Evolutionary conservation across 225 moss, liverwort and hornwort species (phyloP).

Genomic region (Asterella californica): DNA sequence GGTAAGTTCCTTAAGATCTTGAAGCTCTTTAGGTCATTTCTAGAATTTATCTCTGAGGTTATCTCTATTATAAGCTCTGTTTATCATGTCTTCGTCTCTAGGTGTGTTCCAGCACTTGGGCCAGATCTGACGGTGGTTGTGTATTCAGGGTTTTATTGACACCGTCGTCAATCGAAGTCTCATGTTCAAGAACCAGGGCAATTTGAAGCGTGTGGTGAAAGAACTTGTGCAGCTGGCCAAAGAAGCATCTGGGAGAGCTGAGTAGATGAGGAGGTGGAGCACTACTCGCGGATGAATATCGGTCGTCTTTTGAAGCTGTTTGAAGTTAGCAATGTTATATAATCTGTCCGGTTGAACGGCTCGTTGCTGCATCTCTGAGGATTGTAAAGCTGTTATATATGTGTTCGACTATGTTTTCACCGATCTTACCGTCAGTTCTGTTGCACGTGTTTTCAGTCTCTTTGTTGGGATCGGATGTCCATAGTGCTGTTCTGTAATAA

Average conservation of each 20-base stretch:
- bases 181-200: conserved; percentile 93
- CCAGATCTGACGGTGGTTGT: neutral
- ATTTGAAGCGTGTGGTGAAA: conserved; percentile 91
- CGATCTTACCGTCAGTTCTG: no score
- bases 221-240: conserved; percentile 55
- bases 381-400: no score
- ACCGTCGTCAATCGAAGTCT: conserved; percentile 73
- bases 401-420: no score
- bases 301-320: no score
- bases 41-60: neutral
- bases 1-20: conserved; percentile 33
- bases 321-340: no score
- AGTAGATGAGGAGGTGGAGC: neutral
- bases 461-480: no score
- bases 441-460: no score
- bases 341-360: no score
- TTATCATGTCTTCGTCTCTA: neutral
- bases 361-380: no score
- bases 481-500: no score
- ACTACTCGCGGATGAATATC: no score
- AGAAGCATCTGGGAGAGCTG: neutral
- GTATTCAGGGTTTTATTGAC: conserved; percentile 61
- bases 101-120: neutral
- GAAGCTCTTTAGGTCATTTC: neutral
- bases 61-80: neutral